phyloP scores from a whole-genome alignment of 306 rosid species.

The Inga laurina region DNA sequence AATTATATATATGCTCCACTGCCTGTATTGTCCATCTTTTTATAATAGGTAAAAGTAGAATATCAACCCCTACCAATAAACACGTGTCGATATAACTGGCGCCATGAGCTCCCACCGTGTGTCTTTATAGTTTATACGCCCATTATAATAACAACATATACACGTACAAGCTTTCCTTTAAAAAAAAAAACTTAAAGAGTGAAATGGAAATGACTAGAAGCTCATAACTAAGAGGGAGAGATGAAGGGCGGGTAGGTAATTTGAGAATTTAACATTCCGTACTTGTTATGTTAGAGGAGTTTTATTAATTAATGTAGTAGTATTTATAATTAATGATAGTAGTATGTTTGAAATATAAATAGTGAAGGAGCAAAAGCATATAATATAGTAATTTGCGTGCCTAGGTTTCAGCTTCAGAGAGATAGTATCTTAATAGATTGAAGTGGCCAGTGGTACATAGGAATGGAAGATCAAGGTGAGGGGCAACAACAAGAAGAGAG shows the following conservation, averaged over 20 bases:
- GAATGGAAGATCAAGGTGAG: conserved; percentile 59
- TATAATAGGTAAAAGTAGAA: not conserved
- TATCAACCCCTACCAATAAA: not conserved
- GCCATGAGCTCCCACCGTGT: not conserved
- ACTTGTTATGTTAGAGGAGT: not conserved
- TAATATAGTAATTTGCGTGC: conserved; percentile 37
- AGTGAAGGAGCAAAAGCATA: not conserved
- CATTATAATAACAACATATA: not conserved
- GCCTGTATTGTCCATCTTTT: not conserved
- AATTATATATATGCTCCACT: not conserved
- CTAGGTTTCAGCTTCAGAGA: conserved; percentile 47
- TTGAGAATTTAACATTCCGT: conserved; percentile 21
- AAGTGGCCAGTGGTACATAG: not conserved
- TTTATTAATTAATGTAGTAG: not conserved
- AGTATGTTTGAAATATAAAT: not conserved
- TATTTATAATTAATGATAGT: not conserved
- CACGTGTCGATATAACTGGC: not conserved
- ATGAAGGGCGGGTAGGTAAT: conserved; percentile 29
- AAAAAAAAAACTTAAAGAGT: not conserved
- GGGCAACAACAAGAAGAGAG: conserved; percentile 29
- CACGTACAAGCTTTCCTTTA: not conserved
- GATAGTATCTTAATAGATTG: conserved; percentile 21
- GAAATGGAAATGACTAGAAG: not conserved
- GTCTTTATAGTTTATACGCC: not conserved
- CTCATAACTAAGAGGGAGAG: not conserved